Evolutionary conservation across 1,284 basidiomycete species (phyloP).

Genomic region (Leccinum brunneo-olivaceum): DNA sequence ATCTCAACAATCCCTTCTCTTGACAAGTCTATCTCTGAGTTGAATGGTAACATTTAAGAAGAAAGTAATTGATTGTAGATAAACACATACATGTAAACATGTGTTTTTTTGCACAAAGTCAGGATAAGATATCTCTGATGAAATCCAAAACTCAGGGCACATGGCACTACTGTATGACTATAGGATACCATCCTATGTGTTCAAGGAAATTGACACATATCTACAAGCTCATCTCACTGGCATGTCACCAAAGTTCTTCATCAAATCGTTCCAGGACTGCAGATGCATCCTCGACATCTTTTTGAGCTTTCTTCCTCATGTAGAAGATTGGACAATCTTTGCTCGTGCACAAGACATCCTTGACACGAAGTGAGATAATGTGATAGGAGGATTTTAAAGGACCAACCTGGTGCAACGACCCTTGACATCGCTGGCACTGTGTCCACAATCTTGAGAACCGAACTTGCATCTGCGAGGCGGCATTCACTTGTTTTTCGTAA

Average conservation of each 20-base stretch:
- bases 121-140: too few species aligned
- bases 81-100: too few species aligned
- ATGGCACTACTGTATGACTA: too few species aligned
- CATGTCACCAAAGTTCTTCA: conserved; percentile 51
- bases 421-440: conserved; percentile 94
- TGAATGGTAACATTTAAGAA: conserved; percentile 7
- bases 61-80: neutral
- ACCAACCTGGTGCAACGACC: conserved; percentile 83
- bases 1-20: conserved; percentile 17
- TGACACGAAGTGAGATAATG: conserved; percentile 5
- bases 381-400: neutral
- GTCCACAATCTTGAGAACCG: conserved; percentile 94
- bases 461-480: conserved; percentile 76
- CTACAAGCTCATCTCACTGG: neutral
- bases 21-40: conserved; percentile 13
- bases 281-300: conserved; percentile 85
- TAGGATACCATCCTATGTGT: neutral
- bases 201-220: neutral
- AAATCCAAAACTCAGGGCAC: too few species aligned
- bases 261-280: conserved; percentile 79
- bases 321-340: conserved; percentile 99
- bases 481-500: conserved; percentile 81
- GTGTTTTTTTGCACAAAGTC: too few species aligned
- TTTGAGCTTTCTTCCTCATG: conserved; percentile 94
- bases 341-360: conserved; percentile 95